Percentiles rank a stretch among this genome's conserved stretches.
Conservation (phyloP, 345 rosid species). For the Populus euphratica region DNA sequence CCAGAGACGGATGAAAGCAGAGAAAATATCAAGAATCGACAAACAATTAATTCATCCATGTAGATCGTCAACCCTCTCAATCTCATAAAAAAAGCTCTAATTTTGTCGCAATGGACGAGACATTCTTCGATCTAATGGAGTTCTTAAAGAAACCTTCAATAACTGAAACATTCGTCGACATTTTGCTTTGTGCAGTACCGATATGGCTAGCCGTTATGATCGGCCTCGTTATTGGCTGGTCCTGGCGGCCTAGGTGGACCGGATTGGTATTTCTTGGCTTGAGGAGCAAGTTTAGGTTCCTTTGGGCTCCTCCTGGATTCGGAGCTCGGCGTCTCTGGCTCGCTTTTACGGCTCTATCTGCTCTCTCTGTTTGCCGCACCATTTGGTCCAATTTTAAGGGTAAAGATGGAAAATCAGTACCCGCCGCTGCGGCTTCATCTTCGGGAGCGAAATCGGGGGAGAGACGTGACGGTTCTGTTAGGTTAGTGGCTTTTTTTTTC, state of each 20-base stretch:
- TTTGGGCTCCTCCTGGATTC: slow-evolving; percentile 88
- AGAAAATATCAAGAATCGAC: background rate
- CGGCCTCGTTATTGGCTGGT: slow-evolving; percentile 94
- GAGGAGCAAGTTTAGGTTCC: slow-evolving; percentile 71
- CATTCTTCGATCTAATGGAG: slow-evolving; percentile 56
- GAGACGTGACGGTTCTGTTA: slow-evolving; percentile 25
- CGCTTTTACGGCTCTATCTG: slow-evolving; percentile 86
- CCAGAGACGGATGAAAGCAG: background rate
- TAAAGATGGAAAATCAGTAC: slow-evolving; percentile 34
- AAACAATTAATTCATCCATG: background rate
- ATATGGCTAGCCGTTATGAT: slow-evolving; percentile 96
- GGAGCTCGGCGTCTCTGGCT: slow-evolving; percentile 96
- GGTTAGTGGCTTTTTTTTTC: slow-evolving; percentile 34
- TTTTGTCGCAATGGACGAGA: slow-evolving; percentile 51
- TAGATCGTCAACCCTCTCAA: background rate
- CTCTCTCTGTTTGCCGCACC: slow-evolving; percentile 72
- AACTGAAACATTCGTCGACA: slow-evolving; percentile 86
- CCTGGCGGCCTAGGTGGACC: slow-evolving; percentile 98
- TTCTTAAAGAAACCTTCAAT: slow-evolving; percentile 57
- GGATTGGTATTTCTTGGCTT: slow-evolving; percentile 72
- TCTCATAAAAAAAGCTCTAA: background rate
- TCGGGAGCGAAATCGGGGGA: slow-evolving; percentile 24
- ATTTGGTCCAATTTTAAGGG: slow-evolving; percentile 52
- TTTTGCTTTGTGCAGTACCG: slow-evolving; percentile 86
- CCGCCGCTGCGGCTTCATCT: slow-evolving; percentile 5